phyloP scores from a whole-genome alignment of 257 asterid genomes.

The Fraxinus pennsylvanica region DNA sequence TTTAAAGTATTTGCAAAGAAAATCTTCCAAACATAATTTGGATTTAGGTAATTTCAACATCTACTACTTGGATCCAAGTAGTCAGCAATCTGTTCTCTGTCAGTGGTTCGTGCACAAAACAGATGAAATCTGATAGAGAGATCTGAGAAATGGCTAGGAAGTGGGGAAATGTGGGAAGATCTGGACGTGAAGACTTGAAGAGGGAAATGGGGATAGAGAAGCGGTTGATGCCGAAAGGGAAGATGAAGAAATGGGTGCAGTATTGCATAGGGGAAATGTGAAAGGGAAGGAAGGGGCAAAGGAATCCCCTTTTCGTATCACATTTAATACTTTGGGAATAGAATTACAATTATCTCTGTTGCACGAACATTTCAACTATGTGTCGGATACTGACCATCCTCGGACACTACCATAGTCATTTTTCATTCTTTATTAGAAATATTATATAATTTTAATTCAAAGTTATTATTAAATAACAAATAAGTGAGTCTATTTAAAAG shows the following conservation, averaged over 20 bases:
- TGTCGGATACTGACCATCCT: no score
- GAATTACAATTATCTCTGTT: background rate
- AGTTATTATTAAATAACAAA: no score
- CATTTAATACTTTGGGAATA: background rate
- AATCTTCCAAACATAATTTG: background rate
- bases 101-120: background rate
- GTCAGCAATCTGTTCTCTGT: background rate
- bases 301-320: background rate
- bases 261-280: background rate
- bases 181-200: background rate
- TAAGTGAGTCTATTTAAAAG: no score
- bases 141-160: background rate
- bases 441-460: no score
- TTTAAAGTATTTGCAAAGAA: background rate
- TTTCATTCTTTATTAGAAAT: no score
- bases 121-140: background rate
- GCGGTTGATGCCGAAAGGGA: background rate
- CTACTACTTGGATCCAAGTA: background rate
- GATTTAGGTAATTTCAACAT: background rate
- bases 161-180: background rate
- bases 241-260: background rate
- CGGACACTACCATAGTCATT: no score
- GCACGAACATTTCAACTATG: no score
- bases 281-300: background rate
- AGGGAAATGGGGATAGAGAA: background rate